A percentile compares a stretch with the other conserved stretches of the same genome.
Conservation (phyloP, 2,329 filamentous ascomycete genomes). For the Ustilaginoidea virens region DNA sequence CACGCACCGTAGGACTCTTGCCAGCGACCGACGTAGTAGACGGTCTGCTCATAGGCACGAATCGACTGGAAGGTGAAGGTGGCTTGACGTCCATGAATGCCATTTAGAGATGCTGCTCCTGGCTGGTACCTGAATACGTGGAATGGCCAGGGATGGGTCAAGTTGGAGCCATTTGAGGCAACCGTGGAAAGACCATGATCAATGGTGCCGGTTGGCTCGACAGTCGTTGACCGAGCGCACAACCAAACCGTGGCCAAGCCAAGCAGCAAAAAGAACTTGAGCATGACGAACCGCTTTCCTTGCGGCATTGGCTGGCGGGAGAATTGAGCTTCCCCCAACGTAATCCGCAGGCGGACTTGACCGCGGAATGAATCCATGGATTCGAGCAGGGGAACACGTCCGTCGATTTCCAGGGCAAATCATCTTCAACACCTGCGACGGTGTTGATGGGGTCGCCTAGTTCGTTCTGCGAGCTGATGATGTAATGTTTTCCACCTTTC, state of each 20-base stretch:
- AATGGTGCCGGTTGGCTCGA: conserved; percentile 16
- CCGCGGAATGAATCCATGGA: no score
- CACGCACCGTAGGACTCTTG: conserved; percentile 32
- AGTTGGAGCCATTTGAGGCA: conserved; percentile 33
- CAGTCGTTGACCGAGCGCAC: conserved; percentile 9
- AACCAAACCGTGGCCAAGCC: conserved; percentile 8
- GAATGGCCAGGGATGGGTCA: conserved; percentile 35
- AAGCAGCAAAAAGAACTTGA: conserved; percentile 10
- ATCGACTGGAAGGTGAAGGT: conserved; percentile 27
- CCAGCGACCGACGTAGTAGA: conserved; percentile 35
- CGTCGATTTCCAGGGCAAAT: no score
- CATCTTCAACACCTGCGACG: no score
- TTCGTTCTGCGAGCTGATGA: no score
- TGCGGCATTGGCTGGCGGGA: no score
- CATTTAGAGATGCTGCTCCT: conserved; percentile 33
- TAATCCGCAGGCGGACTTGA: no score
- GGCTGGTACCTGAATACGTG: conserved; percentile 30
- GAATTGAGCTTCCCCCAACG: no score
- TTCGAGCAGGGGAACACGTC: no score
- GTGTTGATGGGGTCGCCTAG: no score
- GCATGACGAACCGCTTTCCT: no score
- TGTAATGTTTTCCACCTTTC: no score
- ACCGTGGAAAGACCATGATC: conserved; percentile 20
- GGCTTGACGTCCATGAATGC: conserved; percentile 37
- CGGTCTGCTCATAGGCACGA: conserved; percentile 27